These are phyloP conservation scores for Pezicula radicicola DNA, from an alignment of 2,329 filamentous ascomycete genomes.

Conservation along the genomic window DNA sequence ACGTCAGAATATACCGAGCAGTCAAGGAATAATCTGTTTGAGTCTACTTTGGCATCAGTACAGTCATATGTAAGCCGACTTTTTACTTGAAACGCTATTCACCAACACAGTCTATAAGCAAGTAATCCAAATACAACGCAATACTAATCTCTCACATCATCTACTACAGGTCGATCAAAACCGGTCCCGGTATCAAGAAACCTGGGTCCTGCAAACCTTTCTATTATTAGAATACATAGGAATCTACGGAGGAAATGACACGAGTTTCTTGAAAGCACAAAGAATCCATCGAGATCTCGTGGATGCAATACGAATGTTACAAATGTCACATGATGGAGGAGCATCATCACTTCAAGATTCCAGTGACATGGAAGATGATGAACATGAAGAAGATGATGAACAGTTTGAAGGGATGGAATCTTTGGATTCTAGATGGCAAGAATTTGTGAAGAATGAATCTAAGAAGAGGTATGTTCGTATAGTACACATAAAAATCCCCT, in stretches of 20 bases:
- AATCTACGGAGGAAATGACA: slow-evolving; percentile 7
- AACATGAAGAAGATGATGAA: background rate
- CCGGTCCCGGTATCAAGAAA: slow-evolving; percentile 8
- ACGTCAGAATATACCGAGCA: background rate
- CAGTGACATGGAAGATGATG: slow-evolving; percentile 2
- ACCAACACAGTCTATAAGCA: no score
- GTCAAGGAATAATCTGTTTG: slow-evolving; percentile 3
- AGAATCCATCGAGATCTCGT: slow-evolving; percentile 7
- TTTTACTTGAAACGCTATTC: background rate
- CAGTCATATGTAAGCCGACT: slow-evolving; percentile 5
- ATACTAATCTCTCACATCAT: background rate
- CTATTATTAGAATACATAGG: slow-evolving; percentile 6
- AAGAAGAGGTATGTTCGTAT: background rate
- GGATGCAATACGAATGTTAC: slow-evolving; percentile 6
- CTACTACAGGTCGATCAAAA: slow-evolving; percentile 5
- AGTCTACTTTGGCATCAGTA: slow-evolving; percentile 1
- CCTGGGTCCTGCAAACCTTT: slow-evolving; percentile 5
- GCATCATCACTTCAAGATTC: slow-evolving; percentile 36
- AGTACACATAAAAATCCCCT: no score
- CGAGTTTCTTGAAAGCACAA: slow-evolving; percentile 5
- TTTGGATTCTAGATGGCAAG: slow-evolving; percentile 2
- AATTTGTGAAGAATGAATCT: slow-evolving; percentile 4
- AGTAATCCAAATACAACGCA: background rate
- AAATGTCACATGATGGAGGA: slow-evolving; percentile 36
- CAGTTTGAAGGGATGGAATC: background rate